phyloP scores from a whole-genome alignment of 1,139 yeast genomes.

The Candida sanyaensis region DNA sequence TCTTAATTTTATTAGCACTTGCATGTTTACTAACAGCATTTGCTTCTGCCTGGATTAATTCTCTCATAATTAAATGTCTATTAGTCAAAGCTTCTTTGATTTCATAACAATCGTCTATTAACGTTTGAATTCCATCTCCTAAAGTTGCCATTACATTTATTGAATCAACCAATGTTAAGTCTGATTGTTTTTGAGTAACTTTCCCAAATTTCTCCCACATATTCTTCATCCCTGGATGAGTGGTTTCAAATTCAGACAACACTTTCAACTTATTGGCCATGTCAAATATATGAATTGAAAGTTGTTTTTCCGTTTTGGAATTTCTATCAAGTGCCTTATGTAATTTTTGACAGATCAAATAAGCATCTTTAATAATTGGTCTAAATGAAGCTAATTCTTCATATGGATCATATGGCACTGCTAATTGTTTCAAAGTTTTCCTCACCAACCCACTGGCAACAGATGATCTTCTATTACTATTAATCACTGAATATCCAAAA shows the following conservation, averaged over 20 bases:
- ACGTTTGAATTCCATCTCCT: conserved; percentile 70
- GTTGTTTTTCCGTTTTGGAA: conserved; percentile 54
- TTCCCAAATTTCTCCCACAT: conserved; percentile 83
- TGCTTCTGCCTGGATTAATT: conserved; percentile 75
- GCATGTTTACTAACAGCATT: conserved; percentile 70
- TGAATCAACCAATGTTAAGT: conserved; percentile 71
- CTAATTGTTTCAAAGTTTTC: conserved; percentile 86
- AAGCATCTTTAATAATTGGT: conserved; percentile 81
- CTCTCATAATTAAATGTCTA: conserved; percentile 90
- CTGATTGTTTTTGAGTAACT: conserved; percentile 70
- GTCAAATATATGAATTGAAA: conserved; percentile 62
- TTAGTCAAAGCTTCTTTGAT: conserved; percentile 93
- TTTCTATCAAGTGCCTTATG: conserved; percentile 56
- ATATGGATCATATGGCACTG: conserved; percentile 88
- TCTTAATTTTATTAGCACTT: conserved; percentile 73
- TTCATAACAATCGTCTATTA: conserved; percentile 76
- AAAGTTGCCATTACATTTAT: conserved; percentile 73
- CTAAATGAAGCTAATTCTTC: conserved; percentile 80
- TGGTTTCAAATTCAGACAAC: conserved; percentile 51
- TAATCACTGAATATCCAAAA: conserved; percentile 74
- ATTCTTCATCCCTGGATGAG: conserved; percentile 69
- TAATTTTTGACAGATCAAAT: conserved; percentile 59
- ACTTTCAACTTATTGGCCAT: conserved; percentile 59
- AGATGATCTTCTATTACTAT: conserved; percentile 52
- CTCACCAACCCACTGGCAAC: conserved; percentile 84